Conservation (phyloP, 129 eudicot species). For the Tanacetum coccineum region DNA sequence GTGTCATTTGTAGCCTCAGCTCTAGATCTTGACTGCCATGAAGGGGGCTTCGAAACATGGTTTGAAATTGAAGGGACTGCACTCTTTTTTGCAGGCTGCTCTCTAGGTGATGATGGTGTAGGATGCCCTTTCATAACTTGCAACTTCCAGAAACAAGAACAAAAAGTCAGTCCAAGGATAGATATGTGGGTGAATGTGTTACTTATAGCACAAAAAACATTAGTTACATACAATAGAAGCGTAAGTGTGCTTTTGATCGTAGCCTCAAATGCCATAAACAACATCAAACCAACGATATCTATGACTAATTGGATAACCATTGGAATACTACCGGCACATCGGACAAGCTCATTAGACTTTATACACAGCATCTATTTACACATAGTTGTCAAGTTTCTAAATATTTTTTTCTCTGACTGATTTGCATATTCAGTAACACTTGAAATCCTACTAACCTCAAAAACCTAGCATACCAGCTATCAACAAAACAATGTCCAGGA, state of each 20-base stretch:
- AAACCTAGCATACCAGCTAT: too few relatives aligned
- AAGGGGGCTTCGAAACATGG: constrained; percentile 37
- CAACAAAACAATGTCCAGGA: too few relatives aligned
- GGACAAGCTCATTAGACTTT: too few relatives aligned
- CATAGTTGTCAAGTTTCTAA: too few relatives aligned
- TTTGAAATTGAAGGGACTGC: constrained; percentile 52
- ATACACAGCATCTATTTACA: too few relatives aligned
- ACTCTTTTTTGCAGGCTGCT: constrained; percentile 38
- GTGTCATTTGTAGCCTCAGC: constrained; percentile 51
- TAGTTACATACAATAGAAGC: constrained; percentile 82
- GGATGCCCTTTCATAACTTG: too few relatives aligned
- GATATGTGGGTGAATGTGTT: neutral
- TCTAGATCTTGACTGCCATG: constrained; percentile 45
- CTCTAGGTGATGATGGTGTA: too few relatives aligned
- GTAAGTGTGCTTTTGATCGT: constrained; percentile 91
- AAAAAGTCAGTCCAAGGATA: constrained; percentile 18
- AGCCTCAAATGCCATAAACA: constrained; percentile 8
- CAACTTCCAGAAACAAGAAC: neutral
- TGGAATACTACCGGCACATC: neutral
- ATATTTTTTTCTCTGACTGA: too few relatives aligned
- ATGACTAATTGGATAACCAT: neutral
- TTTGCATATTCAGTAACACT: too few relatives aligned
- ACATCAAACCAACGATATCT: too few relatives aligned
- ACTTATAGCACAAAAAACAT: constrained; percentile 13
- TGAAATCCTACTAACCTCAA: too few relatives aligned